phyloP scores from a whole-genome alignment of 78 protist species.

The Planoprotostelium fungivorum region DNA sequence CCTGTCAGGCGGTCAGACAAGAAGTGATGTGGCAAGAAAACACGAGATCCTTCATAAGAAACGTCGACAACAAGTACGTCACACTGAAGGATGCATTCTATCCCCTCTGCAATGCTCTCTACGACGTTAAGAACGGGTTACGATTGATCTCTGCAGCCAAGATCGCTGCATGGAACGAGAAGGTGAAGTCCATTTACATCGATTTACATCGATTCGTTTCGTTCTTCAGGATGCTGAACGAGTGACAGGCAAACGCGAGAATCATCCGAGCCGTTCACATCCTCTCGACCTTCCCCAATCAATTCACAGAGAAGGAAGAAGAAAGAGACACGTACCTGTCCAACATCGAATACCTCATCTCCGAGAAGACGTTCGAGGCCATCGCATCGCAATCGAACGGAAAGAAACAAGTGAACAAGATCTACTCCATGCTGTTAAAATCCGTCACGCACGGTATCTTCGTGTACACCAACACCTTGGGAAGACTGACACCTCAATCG shows the following conservation, averaged over 20 bases:
- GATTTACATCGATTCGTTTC: background rate
- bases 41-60: slow-evolving; percentile 27
- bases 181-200: background rate
- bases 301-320: background rate
- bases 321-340: background rate
- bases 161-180: background rate
- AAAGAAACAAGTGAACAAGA: background rate
- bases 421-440: background rate
- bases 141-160: slow-evolving; percentile 30
- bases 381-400: background rate
- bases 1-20: background rate
- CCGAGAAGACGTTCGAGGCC: background rate
- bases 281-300: background rate
- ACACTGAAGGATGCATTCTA: slow-evolving; percentile 27
- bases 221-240: too few relatives aligned
- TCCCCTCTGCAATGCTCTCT: slow-evolving; percentile 30
- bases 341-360: background rate
- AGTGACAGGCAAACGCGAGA: background rate
- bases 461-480: background rate
- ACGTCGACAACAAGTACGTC: slow-evolving; percentile 15
- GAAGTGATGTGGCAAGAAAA: slow-evolving; percentile 54
- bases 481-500: background rate
- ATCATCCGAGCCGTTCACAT: background rate
- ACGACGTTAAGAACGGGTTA: slow-evolving; percentile 47
- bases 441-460: background rate